Base-by-base conservation (phyloP, 371 early-diverging fungal genomes). In the Blakeslea trispora region DNA sequence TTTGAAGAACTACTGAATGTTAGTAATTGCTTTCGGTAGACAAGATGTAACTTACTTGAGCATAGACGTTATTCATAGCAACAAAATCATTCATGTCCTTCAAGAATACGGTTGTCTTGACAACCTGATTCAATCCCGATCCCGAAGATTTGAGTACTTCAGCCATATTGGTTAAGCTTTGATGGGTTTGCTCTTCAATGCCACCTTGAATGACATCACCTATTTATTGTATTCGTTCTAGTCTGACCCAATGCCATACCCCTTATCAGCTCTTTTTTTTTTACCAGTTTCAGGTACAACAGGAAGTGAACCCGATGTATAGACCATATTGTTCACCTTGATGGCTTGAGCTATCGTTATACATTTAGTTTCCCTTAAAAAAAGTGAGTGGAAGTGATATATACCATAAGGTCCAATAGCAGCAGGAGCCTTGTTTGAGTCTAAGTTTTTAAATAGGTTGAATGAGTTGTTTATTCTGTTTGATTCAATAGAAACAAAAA, bases 31-130 rank as follows among this genome's bases (percentile, higher is more conserved):
- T 41, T 41, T 39, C 51, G 55, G 18, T n/a, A 34, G 23, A 39
- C 23, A 46, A 37, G 21, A 6, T 8, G 21, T 43, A 18, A 53
- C 59, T 63, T 55, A 82, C 81, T 56, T 80, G 70, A 45, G 77
- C 75, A 61, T 92, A 92, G 40, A 84, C 81, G 50, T 85, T 86
- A 71, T 92, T 92, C 86, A 92, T 88, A 22, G 81, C 79, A n/a
- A 68, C 81, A 69, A 90, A 92, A 69, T 91, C 89, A 63, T 88
- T 87, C 77, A 87, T 87, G 58, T 85, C 86, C 70, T 84, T 84
- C 32, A 93, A 66, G 69, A 92, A 93, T 44, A 92, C 91, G 44
- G 90, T 92, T 34, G 89, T 89, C 81, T 93, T 93, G 66, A 91
- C 82, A 23, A 91, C 89, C 56, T 86, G 79, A 45, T 87, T 77